These are phyloP conservation scores for Ceratocystis colombiana DNA, from an alignment of 2,329 filamentous ascomycete genomes.

Conservation along the genomic window DNA sequence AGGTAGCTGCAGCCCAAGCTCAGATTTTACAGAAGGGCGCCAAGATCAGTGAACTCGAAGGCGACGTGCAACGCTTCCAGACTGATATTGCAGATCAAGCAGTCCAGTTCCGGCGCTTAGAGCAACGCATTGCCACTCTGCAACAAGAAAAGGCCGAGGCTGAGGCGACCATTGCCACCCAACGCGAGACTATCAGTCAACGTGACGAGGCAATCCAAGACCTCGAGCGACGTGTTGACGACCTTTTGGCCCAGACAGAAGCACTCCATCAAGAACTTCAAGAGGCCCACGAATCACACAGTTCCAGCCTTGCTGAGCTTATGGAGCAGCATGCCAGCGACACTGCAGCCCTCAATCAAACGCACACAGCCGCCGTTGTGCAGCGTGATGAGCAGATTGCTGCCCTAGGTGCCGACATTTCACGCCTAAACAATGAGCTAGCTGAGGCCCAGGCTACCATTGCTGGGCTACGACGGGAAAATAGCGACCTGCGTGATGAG, in stretches of 20 bases:
- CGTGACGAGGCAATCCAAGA: slow-evolving; percentile 35
- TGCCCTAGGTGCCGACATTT: slow-evolving; percentile 17
- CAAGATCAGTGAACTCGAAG: slow-evolving; percentile 40
- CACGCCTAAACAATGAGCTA: slow-evolving; percentile 19
- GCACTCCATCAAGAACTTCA: slow-evolving; percentile 36
- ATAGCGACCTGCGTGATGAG: slow-evolving; percentile 21
- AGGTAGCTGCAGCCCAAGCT: slow-evolving; percentile 34
- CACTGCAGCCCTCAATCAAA: slow-evolving; percentile 3
- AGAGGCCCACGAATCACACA: slow-evolving; percentile 33
- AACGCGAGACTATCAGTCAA: slow-evolving; percentile 32
- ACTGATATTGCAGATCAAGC: slow-evolving; percentile 5
- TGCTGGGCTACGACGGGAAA: slow-evolving; percentile 14
- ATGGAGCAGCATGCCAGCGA: slow-evolving; percentile 16
- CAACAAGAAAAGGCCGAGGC: slow-evolving; percentile 28
- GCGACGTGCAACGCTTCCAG: slow-evolving; percentile 29
- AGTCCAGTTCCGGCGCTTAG: not conserved
- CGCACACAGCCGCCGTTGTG: slow-evolving; percentile 10
- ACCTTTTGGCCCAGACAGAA: slow-evolving; percentile 35
- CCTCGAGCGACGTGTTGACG: slow-evolving; percentile 39
- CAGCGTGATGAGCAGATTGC: slow-evolving; percentile 19
- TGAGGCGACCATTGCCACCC: slow-evolving; percentile 33
- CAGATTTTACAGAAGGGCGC: slow-evolving; percentile 35
- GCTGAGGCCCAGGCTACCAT: slow-evolving; percentile 18
- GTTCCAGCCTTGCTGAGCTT: slow-evolving; percentile 30
- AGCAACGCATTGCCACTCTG: not conserved